Percentiles rank a stretch among this genome's conserved stretches.
These are phyloP conservation scores for Phytophthora capsici DNA, from an alignment of 352 stramenopile species.

Conservation along the genomic window DNA sequence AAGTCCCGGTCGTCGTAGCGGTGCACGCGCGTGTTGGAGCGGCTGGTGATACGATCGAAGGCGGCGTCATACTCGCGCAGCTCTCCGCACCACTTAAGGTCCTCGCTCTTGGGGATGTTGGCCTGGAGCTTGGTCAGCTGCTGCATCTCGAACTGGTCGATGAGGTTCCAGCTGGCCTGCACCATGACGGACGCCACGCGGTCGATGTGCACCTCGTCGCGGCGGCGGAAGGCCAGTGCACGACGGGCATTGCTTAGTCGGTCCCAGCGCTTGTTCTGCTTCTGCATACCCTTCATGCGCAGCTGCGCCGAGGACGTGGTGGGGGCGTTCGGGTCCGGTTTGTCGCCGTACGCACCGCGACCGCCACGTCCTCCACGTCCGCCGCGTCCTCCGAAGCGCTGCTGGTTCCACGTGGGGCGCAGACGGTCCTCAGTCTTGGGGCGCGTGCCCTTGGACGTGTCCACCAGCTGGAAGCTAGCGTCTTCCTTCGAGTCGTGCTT, in stretches of 20 bases:
- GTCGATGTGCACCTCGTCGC: conserved; percentile 81
- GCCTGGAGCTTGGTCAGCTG: conserved; percentile 95
- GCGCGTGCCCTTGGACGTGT: conserved; percentile 91
- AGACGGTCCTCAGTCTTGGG: conserved; percentile 81
- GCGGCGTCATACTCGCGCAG: conserved; percentile 95
- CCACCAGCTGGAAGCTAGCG: conserved; percentile 93
- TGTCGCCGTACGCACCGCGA: conserved; percentile 40
- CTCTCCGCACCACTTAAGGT: conserved; percentile 95
- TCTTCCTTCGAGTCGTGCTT: conserved; percentile 93
- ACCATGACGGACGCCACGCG: conserved; percentile 92
- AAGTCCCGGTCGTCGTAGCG: conserved; percentile 94
- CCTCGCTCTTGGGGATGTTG: conserved; percentile 85
- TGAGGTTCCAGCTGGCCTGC: conserved; percentile 90
- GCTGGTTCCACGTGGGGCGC: conserved; percentile 86
- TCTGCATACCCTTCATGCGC: conserved; percentile 86
- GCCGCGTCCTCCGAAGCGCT: conserved; percentile 75
- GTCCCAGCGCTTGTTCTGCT: conserved; percentile 89
- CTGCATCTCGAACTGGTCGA: conserved; percentile 97
- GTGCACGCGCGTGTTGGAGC: conserved; percentile 78
- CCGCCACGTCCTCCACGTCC: conserved; percentile 46
- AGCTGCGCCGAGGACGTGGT: conserved; percentile 63
- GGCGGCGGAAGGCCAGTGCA: conserved; percentile 65
- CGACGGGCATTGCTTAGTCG: conserved; percentile 78
- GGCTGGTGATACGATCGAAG: conserved; percentile 94
- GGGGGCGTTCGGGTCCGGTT: conserved; percentile 51